Base-by-base conservation (phyloP, 306 rosid species). In the Crotalaria pallida region DNA sequence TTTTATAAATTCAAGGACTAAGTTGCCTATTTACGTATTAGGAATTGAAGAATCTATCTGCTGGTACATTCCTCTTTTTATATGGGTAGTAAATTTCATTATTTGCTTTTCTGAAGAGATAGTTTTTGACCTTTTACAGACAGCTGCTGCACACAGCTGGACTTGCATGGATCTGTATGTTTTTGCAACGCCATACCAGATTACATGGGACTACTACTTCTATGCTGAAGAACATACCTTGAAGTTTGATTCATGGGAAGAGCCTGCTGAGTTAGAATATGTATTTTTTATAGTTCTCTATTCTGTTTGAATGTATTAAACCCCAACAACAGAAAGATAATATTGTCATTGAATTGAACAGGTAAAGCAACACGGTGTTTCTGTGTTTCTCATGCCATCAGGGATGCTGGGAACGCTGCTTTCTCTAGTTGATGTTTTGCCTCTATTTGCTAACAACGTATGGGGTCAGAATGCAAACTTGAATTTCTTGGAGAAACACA, bases 301-400 rank as follows among this genome's bases (percentile, higher is more conserved):
- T 29, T 73, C 7, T 77, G 76, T 74, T 59, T 57, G 49, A 58
- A 61, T 31, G 2, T 22, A 33, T 48, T 38, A 61, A 17, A 8
- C 9, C 15, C 57, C 63, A 19, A n/a, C 57, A 26, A 16, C 22
- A 7, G 83, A 67, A 60, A 55, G 34, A n/a, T 84, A 67, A 75
- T 58, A 65, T 50, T 71, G 11, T 73, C 31, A 22, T 15, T 38
- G 40, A 55, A 62, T 76, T 74, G 85, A 78, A 71, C 96, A 94
- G 98, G 95, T 94, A 56, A 94, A 88, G 89, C 89, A 85, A 71
- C 98, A 94, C 4, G 98, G 98, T 62, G 76, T 94, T 31, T 90
- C 98, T 58, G 98, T 94, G 75, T 94, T 94, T 83, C 98, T 94
- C 52, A 94, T 94, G 98, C 98, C 98, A 67, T 89, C 98, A 0